These are phyloP conservation scores for Gloeopeniophorella convolvens DNA, from an alignment of 768 basidiomycete genomes.

Conservation along the genomic window DNA sequence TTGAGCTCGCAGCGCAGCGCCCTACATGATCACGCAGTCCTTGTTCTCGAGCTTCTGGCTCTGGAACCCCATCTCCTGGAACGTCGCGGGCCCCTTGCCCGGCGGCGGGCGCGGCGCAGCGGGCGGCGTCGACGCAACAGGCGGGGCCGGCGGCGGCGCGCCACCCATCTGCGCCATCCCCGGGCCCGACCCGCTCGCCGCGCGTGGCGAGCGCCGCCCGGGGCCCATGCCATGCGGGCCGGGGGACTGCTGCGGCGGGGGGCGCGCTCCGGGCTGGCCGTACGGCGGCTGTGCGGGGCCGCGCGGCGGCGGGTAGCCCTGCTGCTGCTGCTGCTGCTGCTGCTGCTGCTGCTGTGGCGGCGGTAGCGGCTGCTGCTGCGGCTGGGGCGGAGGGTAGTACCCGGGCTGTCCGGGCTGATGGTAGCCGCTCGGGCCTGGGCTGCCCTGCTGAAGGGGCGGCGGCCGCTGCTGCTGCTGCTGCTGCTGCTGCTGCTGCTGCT, in stretches of 20 bases:
- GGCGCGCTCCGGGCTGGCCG: background rate
- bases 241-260: background rate
- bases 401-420: background rate
- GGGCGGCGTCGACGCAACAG: background rate
- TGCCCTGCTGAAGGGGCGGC: background rate
- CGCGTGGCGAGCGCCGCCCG: slow-evolving; percentile 1
- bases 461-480: background rate
- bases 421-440: background rate
- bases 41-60: slow-evolving; percentile 72
- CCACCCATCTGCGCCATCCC: background rate
- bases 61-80: slow-evolving; percentile 91
- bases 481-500: slow-evolving; percentile 9
- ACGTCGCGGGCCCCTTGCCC: slow-evolving; percentile 58
- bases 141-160: background rate
- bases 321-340: background rate
- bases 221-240: background rate
- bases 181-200: background rate
- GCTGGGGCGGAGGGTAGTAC: background rate
- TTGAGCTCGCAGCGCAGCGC: no score
- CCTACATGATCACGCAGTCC: slow-evolving; percentile 82
- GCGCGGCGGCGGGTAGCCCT: slow-evolving; percentile 7
- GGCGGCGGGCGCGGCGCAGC: slow-evolving; percentile 14
- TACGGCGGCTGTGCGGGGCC: background rate
- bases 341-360: background rate
- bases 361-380: background rate